Conservation (phyloP, 768 basidiomycete genomes). For the Austroboletus eburneus region DNA sequence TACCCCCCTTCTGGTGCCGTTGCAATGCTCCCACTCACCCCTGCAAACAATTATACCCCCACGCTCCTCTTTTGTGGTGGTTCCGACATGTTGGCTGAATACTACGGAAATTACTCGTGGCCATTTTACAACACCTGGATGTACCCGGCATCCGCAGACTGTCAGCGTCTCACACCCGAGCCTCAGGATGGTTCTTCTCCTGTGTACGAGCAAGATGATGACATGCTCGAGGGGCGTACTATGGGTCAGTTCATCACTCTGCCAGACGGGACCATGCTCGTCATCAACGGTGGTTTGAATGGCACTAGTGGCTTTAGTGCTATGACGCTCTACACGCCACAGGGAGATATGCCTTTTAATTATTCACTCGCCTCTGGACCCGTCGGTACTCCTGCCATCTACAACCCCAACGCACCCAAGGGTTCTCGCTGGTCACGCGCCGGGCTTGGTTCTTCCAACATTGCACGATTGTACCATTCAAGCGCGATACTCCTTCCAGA, state of each 20-base stretch:
- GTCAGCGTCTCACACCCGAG: constrained; percentile 85
- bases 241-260: constrained; percentile 93
- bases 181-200: constrained; percentile 62
- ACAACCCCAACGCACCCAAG: constrained; percentile 66
- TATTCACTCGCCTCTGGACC: constrained; percentile 80
- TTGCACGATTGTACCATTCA: constrained; percentile 89
- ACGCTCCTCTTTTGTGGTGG: constrained; percentile 93
- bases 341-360: constrained; percentile 58
- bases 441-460: constrained; percentile 55
- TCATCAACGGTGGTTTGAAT: constrained; percentile 78
- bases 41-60: constrained; percentile 81
- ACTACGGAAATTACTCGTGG: constrained; percentile 74
- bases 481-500: constrained; percentile 83
- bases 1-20: constrained; percentile 88
- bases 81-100: constrained; percentile 63
- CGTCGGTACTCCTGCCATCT: constrained; percentile 71
- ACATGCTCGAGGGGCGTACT: constrained; percentile 70
- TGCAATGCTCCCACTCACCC: constrained; percentile 91
- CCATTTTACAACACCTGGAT: constrained; percentile 73
- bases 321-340: constrained; percentile 38
- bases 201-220: constrained; percentile 66
- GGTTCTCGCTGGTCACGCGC: constrained; percentile 74
- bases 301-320: constrained; percentile 87
- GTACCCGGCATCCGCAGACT: constrained; percentile 65
- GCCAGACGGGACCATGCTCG: constrained; percentile 70